Evolutionary conservation across 2,329 filamentous ascomycete genomes (phyloP).

Genomic region (Triangularia setosa): DNA sequence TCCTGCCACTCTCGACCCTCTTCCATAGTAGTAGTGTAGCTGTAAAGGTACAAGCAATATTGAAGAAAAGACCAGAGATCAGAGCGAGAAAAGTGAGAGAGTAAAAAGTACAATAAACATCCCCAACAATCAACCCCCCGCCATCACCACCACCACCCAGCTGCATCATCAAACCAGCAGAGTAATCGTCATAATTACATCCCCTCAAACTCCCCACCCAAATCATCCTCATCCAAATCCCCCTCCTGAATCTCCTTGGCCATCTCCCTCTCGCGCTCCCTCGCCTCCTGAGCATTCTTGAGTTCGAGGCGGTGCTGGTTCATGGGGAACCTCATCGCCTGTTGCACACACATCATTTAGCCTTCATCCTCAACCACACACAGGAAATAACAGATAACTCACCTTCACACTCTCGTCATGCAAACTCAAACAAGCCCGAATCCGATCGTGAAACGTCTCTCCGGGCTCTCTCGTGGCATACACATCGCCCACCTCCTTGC

Average conservation of each 20-base stretch:
- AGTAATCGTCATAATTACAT: slow-evolving; percentile 55
- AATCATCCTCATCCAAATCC: slow-evolving; percentile 93
- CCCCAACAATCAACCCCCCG: neutral
- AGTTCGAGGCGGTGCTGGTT: slow-evolving; percentile 96
- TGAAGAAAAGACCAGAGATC: neutral
- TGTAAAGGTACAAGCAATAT: neutral
- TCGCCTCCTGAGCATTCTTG: slow-evolving; percentile 97
- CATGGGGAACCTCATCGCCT: slow-evolving; percentile 99
- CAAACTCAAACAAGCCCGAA: slow-evolving; percentile 82
- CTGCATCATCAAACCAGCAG: too few species aligned
- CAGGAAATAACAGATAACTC: slow-evolving; percentile 27
- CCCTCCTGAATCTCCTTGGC: slow-evolving; percentile 99
- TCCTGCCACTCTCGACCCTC: too few species aligned
- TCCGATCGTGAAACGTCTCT: slow-evolving; percentile 96
- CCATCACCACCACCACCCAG: neutral
- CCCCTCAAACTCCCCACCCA: slow-evolving; percentile 92
- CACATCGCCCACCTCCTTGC: slow-evolving; percentile 91
- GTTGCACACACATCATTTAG: neutral
- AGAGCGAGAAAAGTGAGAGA: neutral
- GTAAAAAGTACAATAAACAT: neutral
- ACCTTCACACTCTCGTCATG: slow-evolving; percentile 99
- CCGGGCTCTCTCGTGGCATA: slow-evolving; percentile 94
- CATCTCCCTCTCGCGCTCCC: slow-evolving; percentile 92
- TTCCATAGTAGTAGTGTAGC: neutral
- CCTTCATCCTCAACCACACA: neutral